Conservation (phyloP, 2,329 filamentous ascomycete species). For the Stylonectria norvegica region DNA sequence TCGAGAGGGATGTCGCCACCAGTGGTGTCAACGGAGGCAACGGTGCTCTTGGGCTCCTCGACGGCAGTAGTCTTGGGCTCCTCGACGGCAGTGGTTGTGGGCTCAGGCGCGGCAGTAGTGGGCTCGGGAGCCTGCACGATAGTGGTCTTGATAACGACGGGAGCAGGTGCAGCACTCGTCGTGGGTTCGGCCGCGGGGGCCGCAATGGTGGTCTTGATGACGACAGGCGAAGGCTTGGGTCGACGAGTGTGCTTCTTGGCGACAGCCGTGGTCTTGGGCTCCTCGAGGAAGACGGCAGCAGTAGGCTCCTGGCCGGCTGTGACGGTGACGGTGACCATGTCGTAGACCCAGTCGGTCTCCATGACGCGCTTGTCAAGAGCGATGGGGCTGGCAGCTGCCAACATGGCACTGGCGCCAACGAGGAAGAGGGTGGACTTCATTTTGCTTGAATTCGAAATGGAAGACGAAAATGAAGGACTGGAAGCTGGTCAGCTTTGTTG, state of each 20-base stretch:
- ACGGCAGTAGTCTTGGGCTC: neutral
- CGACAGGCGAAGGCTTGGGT: conserved; percentile 8
- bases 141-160: conserved; percentile 7
- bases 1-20: conserved; percentile 12
- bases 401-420: conserved; percentile 42
- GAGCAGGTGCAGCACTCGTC: neutral
- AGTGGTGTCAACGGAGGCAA: conserved; percentile 8
- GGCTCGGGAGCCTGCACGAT: conserved; percentile 11
- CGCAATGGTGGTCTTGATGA: conserved; percentile 9
- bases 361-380: conserved; percentile 38
- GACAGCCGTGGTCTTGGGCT: conserved; percentile 12
- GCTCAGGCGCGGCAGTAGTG: conserved; percentile 9
- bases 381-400: conserved; percentile 43
- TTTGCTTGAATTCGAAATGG: conserved; percentile 27
- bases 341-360: conserved; percentile 40
- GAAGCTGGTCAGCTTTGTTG: conserved; percentile 23
- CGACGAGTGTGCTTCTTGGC: conserved; percentile 12
- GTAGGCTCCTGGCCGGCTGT: conserved; percentile 30
- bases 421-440: conserved; percentile 52
- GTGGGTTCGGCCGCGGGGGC: neutral
- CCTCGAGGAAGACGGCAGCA: conserved; percentile 25
- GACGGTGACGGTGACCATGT: conserved; percentile 45
- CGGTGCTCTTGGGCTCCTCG: neutral
- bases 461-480: conserved; percentile 14
- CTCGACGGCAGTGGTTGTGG: neutral